Conservation (phyloP, 371 early-diverging fungal species). For the Rhizomucor miehei region DNA sequence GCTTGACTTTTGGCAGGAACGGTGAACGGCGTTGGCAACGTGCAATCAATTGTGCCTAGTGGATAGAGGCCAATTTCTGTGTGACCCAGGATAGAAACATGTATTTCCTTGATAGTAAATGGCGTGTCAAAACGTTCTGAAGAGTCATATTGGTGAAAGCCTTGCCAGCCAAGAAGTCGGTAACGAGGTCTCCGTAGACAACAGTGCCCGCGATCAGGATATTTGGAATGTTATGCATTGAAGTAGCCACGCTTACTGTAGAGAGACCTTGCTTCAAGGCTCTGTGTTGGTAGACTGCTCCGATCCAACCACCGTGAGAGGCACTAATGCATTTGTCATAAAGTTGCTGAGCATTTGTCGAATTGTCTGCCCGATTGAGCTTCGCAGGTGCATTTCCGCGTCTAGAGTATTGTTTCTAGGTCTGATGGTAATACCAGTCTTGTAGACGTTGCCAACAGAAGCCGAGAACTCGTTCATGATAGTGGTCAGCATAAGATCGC, state of each 20-base stretch:
- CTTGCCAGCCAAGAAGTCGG: conserved; percentile 10
- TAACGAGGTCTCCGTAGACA: background rate
- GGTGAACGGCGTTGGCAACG: conserved; percentile 19
- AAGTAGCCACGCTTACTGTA: conserved; percentile 35
- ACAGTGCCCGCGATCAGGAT: conserved; percentile 13
- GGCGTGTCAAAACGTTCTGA: conserved; percentile 45
- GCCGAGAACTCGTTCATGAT: conserved; percentile 17
- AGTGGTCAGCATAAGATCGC: conserved; percentile 34
- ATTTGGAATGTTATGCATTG: conserved; percentile 34
- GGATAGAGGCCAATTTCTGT: conserved; percentile 2
- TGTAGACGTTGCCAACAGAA: conserved; percentile 16
- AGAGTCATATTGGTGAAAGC: conserved; percentile 28
- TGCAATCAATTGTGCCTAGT: conserved; percentile 22
- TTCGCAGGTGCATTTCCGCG: conserved; percentile 25
- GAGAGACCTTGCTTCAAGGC: conserved; percentile 48
- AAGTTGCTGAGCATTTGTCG: conserved; percentile 30
- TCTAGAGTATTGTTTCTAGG: conserved; percentile 23
- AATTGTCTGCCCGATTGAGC: conserved; percentile 13
- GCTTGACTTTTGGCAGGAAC: conserved; percentile 25
- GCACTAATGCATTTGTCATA: conserved; percentile 36
- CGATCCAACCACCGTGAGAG: conserved; percentile 40
- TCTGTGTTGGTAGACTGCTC: conserved; percentile 31
- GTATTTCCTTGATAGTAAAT: conserved; percentile 30
- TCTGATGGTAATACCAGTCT: conserved; percentile 27
- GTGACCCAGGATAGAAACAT: conserved; percentile 17